Percentiles rank a stretch among this genome's conserved stretches.
Evolutionary conservation across 2,329 filamentous ascomycete species (phyloP).

Genomic region (Thelonectria blattea): DNA sequence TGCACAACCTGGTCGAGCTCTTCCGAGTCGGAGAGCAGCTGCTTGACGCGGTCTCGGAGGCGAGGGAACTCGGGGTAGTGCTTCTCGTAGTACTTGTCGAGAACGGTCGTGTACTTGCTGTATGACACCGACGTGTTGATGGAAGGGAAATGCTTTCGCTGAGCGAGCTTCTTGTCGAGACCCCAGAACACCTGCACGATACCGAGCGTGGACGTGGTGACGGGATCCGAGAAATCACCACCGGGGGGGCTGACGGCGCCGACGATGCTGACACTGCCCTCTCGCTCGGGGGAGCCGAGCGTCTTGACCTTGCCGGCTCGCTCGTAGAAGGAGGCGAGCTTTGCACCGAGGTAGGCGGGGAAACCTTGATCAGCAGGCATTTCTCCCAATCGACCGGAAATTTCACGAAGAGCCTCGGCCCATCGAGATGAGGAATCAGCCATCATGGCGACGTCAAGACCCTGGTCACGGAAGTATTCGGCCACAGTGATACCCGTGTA

Average conservation of each 20-base stretch:
- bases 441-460: slow-evolving; percentile 99
- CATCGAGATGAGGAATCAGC: slow-evolving; percentile 97
- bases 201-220: slow-evolving; percentile 89
- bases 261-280: slow-evolving; percentile 95
- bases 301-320: slow-evolving; percentile 87
- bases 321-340: slow-evolving; percentile 99
- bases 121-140: slow-evolving; percentile 96
- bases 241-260: slow-evolving; percentile 96
- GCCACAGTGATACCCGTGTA: slow-evolving; percentile 95
- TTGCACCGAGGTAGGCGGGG: slow-evolving; percentile 94
- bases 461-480: slow-evolving; percentile 97
- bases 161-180: slow-evolving; percentile 98
- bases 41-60: slow-evolving; percentile 89
- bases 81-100: slow-evolving; percentile 95
- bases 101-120: slow-evolving; percentile 89
- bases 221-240: slow-evolving; percentile 98
- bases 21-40: slow-evolving; percentile 92
- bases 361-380: slow-evolving; percentile 99
- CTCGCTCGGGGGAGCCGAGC: slow-evolving; percentile 86
- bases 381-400: slow-evolving; percentile 97
- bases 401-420: slow-evolving; percentile 98
- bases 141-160: slow-evolving; percentile 98
- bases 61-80: slow-evolving; percentile 92
- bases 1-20: slow-evolving; percentile 99
- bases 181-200: slow-evolving; percentile 99